These are phyloP conservation scores for Candida orba DNA, from an alignment of 805 yeast genomes.

Conservation along the genomic window DNA sequence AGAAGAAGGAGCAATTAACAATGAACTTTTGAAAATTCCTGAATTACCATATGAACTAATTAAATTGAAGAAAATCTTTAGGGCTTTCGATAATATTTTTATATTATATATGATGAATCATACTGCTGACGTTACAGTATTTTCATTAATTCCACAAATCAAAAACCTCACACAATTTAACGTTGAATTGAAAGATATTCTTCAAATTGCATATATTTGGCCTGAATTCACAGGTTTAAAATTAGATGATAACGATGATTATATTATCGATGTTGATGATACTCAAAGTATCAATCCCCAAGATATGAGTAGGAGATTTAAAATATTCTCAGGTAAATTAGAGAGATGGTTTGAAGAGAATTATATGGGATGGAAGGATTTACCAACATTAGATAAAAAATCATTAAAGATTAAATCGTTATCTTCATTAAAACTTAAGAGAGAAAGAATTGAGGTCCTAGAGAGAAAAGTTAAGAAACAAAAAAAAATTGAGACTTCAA, in stretches of 20 bases:
- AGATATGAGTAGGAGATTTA: conserved; percentile 4
- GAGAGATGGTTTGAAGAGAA: conserved; percentile 15
- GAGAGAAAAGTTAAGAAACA: conserved; percentile 1
- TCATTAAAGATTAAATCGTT: neutral
- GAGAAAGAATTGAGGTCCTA: conserved; percentile 13
- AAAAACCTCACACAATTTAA: conserved; percentile 7
- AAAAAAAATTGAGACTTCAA: neutral
- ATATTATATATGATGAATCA: conserved; percentile 10
- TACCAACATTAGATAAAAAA: conserved; percentile 9
- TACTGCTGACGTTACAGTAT: conserved; percentile 16
- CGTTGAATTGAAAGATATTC: conserved; percentile 10
- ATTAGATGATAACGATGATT: conserved; percentile 13
- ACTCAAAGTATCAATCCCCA: conserved; percentile 7
- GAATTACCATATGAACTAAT: neutral
- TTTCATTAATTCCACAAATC: conserved; percentile 11
- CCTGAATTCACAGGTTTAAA: conserved; percentile 13
- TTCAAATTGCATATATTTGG: conserved; percentile 17
- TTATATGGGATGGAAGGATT: conserved; percentile 1
- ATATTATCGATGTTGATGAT: conserved; percentile 14
- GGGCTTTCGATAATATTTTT: conserved; percentile 14
- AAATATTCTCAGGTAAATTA: conserved; percentile 8
- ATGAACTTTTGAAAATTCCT: neutral
- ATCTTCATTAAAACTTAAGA: neutral
- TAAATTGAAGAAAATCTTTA: conserved; percentile 11
- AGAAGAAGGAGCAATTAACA: no score